Evolutionary conservation across 805 yeast species (phyloP).

Genomic region (Pichia paraexigua): DNA sequence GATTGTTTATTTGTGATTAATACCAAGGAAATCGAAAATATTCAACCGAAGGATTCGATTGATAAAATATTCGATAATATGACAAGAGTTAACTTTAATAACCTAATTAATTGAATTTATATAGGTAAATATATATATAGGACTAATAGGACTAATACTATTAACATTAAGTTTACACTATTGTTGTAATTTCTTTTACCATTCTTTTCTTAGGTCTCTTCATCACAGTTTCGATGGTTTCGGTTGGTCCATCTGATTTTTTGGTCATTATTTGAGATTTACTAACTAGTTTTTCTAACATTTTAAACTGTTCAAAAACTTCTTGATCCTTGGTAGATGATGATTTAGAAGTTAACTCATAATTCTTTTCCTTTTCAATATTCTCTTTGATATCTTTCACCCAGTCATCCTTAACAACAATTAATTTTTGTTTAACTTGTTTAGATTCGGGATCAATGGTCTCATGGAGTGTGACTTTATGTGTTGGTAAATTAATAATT

Average conservation of each 20-base stretch:
- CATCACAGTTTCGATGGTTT: slow-evolving; percentile 6
- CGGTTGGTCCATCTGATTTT: slow-evolving; percentile 4
- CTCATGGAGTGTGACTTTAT: slow-evolving; percentile 16
- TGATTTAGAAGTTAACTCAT: not conserved
- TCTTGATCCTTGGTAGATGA: slow-evolving; percentile 7
- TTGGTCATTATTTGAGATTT: slow-evolving; percentile 11
- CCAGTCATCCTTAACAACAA: slow-evolving; percentile 19
- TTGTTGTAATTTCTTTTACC: slow-evolving; percentile 9
- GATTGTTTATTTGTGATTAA: slow-evolving; percentile 38
- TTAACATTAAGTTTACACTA: slow-evolving; percentile 3
- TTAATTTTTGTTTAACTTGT: slow-evolving; percentile 17
- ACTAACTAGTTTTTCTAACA: slow-evolving; percentile 16
- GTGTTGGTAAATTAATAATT: slow-evolving; percentile 18
- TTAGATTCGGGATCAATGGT: slow-evolving; percentile 9
- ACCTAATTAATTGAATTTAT: not conserved
- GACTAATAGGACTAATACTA: not conserved
- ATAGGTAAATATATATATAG: not conserved
- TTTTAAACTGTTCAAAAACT: slow-evolving; percentile 14
- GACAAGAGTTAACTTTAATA: slow-evolving; percentile 7
- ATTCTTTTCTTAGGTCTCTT: slow-evolving; percentile 10
- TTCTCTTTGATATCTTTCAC: slow-evolving; percentile 6
- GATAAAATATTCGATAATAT: slow-evolving; percentile 38
- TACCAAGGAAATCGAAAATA: slow-evolving; percentile 13
- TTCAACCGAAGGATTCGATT: slow-evolving; percentile 37
- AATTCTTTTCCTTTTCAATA: not conserved